phyloP scores from a whole-genome alignment of 108 stramenopile genomes.

The Nitzschia sp. region DNA sequence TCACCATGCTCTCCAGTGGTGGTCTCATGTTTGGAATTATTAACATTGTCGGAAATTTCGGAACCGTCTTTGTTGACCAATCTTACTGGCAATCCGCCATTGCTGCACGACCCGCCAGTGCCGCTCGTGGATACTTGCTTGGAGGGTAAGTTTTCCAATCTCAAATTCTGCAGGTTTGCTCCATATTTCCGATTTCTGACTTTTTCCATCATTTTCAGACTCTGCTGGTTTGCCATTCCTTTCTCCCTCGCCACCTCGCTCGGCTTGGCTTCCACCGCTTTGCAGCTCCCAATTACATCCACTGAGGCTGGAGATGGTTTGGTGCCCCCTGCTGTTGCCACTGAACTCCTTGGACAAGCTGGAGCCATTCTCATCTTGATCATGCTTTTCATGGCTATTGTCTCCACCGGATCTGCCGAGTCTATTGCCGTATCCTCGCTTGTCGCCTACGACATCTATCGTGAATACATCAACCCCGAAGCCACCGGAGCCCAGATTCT shows the following conservation, averaged over 20 bases:
- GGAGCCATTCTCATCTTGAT: slow-evolving; percentile 78
- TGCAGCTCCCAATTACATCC: slow-evolving; percentile 85
- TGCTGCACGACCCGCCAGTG: slow-evolving; percentile 78
- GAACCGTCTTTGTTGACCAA: slow-evolving; percentile 94
- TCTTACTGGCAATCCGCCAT: slow-evolving; percentile 96
- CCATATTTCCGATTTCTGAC: neutral
- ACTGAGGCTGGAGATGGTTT: slow-evolving; percentile 85
- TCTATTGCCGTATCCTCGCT: slow-evolving; percentile 91
- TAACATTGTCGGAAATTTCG: slow-evolving; percentile 96
- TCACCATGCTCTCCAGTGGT: slow-evolving; percentile 85
- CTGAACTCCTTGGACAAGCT: slow-evolving; percentile 71
- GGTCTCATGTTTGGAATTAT: slow-evolving; percentile 94
- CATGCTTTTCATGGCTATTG: slow-evolving; percentile 97
- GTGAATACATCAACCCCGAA: slow-evolving; percentile 87
- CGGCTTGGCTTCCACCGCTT: slow-evolving; percentile 83
- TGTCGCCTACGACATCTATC: slow-evolving; percentile 91
- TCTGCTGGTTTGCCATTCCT: slow-evolving; percentile 92
- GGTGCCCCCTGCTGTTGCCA: slow-evolving; percentile 92
- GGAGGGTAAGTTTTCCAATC: slow-evolving; percentile 60
- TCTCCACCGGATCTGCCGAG: slow-evolving; percentile 91
- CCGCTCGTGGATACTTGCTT: slow-evolving; percentile 90
- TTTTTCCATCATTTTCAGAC: slow-evolving; percentile 13
- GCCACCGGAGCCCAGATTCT: slow-evolving; percentile 89
- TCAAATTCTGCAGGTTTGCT: neutral
- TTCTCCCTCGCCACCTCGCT: slow-evolving; percentile 92